These are phyloP conservation scores for Colletotrichum sp. DNA, from an alignment of 2,329 filamentous ascomycete genomes.

Conservation along the genomic window DNA sequence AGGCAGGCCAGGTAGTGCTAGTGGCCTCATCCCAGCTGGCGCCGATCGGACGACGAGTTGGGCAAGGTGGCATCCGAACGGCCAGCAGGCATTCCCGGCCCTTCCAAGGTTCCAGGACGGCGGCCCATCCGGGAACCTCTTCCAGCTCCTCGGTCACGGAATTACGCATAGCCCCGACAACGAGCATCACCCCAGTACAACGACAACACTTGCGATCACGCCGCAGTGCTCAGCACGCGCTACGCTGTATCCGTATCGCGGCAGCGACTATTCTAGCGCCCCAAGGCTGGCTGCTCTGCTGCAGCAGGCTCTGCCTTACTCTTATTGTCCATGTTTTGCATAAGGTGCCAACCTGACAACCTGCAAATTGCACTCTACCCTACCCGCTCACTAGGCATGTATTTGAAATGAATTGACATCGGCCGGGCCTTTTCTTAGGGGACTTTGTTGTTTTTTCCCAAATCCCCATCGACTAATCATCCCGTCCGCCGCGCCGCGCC, in stretches of 20 bases:
- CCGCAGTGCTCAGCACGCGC: neutral
- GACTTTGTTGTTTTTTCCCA: neutral
- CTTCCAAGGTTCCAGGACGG: neutral
- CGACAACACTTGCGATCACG: neutral
- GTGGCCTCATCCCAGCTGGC: neutral
- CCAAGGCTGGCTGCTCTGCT: neutral
- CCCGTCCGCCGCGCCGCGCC: neutral
- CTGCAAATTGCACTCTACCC: neutral
- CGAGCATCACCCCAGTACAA: constrained; percentile 11
- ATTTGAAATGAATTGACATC: constrained; percentile 4
- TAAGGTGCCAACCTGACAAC: neutral
- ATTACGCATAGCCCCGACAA: constrained; percentile 5
- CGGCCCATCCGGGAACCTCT: neutral
- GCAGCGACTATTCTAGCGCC: neutral
- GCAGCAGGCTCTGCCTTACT: constrained; percentile 8
- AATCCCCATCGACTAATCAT: neutral
- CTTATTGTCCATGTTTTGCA: neutral
- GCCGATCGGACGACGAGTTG: constrained; percentile 16
- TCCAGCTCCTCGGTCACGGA: constrained; percentile 12
- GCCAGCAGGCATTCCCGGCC: neutral
- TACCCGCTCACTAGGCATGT: neutral
- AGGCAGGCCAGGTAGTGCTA: neutral
- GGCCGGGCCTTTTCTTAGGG: neutral
- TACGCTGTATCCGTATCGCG: neutral
- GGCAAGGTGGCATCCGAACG: constrained; percentile 9